phyloP scores from a whole-genome alignment of 2,329 filamentous ascomycete genomes.

The Ascochyta clinopodiicola region DNA sequence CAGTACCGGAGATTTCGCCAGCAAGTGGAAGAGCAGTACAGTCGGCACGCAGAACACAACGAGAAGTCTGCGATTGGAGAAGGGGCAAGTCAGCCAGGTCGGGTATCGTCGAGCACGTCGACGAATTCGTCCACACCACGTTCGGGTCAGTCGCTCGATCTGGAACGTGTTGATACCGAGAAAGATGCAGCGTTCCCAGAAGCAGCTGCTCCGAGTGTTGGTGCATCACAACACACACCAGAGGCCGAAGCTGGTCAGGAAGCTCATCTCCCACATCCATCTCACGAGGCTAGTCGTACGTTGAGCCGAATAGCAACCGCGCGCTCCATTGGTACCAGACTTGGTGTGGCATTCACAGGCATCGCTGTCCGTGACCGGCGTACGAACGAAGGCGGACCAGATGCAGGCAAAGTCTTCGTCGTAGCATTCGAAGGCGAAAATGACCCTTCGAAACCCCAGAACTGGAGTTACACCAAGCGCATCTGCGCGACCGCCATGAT shows the following conservation, averaged over 20 bases:
- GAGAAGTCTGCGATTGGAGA: slow-evolving; percentile 1
- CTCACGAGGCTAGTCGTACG: not conserved
- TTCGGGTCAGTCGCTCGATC: not conserved
- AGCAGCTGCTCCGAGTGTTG: not conserved
- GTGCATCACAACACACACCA: not conserved
- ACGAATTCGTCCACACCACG: not conserved
- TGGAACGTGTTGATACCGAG: not conserved
- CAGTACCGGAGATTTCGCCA: slow-evolving; percentile 32
- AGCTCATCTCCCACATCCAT: not conserved
- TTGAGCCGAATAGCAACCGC: slow-evolving; percentile 29
- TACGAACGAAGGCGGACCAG: slow-evolving; percentile 41
- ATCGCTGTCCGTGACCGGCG: slow-evolving; percentile 45
- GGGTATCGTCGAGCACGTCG: not conserved
- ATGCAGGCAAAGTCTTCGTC: slow-evolving; percentile 48
- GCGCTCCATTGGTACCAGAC: slow-evolving; percentile 39
- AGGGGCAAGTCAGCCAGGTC: not conserved
- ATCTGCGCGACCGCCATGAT: slow-evolving; percentile 45
- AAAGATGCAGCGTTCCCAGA: not conserved
- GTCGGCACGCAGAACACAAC: slow-evolving; percentile 4
- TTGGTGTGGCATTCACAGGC: slow-evolving; percentile 46
- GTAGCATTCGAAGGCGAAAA: slow-evolving; percentile 47
- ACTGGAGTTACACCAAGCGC: slow-evolving; percentile 41
- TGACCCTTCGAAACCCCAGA: slow-evolving; percentile 48
- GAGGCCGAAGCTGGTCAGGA: slow-evolving; percentile 1
- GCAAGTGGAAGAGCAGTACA: slow-evolving; percentile 18